phyloP scores from a whole-genome alignment of 2,329 filamentous ascomycete genomes.

The Hypoxylon sp. region DNA sequence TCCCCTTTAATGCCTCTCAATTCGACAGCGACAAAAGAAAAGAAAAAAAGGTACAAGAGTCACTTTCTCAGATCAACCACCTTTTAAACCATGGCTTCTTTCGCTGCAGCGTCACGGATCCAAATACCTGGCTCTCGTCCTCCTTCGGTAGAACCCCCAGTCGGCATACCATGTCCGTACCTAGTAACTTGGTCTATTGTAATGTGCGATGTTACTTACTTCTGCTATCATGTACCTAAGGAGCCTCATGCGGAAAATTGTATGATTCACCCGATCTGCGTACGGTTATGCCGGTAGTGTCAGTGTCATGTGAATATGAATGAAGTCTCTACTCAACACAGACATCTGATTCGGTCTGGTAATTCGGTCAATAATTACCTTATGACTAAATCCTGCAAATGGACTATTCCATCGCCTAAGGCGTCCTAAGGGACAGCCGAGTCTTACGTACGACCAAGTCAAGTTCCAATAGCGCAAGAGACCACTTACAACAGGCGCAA shows the following conservation, averaged over 20 bases:
- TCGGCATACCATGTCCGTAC: constrained; percentile 1
- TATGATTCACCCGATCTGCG: constrained; percentile 36
- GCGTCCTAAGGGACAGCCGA: constrained; percentile 31
- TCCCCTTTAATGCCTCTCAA: constrained; percentile 14
- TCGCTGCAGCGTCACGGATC: neutral
- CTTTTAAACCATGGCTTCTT: neutral
- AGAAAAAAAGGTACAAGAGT: neutral
- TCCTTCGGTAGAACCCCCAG: neutral
- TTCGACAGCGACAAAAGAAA: neutral
- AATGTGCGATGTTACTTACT: neutral
- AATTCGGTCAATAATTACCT: constrained; percentile 30
- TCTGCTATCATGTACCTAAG: constrained; percentile 7
- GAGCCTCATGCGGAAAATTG: constrained; percentile 29
- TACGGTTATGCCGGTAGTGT: constrained; percentile 35
- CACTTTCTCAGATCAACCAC: neutral
- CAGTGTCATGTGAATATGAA: constrained; percentile 27
- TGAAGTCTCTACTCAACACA: constrained; percentile 10
- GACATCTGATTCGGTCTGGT: constrained; percentile 31
- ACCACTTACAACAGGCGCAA: constrained; percentile 14
- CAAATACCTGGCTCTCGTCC: constrained; percentile 1
- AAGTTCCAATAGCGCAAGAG: constrained; percentile 16
- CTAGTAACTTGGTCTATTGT: neutral
- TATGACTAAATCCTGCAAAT: constrained; percentile 24
- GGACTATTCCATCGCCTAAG: constrained; percentile 13
- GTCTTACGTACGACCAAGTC: constrained; percentile 30